phyloP scores from a whole-genome alignment of 176 grass and related monocot species.

The Sorghum bicolor region DNA sequence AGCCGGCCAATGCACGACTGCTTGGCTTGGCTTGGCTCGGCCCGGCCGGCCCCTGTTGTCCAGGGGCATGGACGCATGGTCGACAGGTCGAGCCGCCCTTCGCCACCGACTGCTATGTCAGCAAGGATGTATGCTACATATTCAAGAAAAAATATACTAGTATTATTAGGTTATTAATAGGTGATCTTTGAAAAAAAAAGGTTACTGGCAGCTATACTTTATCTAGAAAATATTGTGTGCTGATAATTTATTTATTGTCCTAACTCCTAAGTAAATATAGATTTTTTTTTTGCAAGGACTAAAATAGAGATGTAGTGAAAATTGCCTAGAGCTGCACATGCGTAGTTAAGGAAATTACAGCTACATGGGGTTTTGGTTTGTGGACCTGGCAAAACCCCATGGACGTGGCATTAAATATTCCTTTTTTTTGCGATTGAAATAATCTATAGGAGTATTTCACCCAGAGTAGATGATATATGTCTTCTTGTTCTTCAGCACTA shows the following conservation, averaged over 20 bases:
- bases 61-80: background rate
- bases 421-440: constrained; percentile 1
- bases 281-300: background rate
- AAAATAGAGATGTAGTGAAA: too few species aligned
- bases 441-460: background rate
- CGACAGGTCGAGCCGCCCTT: background rate
- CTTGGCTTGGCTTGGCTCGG: background rate
- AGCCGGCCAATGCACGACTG: background rate
- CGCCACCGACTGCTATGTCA: constrained; percentile 17
- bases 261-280: too few species aligned
- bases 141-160: background rate
- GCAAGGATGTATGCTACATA: background rate
- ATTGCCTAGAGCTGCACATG: background rate
- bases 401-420: too few species aligned
- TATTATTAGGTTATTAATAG: too few species aligned
- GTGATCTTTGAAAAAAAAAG: too few species aligned
- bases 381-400: background rate
- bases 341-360: constrained; percentile 1
- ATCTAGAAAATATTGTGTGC: too few species aligned
- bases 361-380: background rate
- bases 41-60: background rate
- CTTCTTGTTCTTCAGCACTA: too few species aligned
- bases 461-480: background rate
- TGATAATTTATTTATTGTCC: too few species aligned
- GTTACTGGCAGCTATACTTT: too few species aligned